Base-by-base conservation (phyloP, 2,329 filamentous ascomycete species). In the Neoscytalidium dimidiatum region DNA sequence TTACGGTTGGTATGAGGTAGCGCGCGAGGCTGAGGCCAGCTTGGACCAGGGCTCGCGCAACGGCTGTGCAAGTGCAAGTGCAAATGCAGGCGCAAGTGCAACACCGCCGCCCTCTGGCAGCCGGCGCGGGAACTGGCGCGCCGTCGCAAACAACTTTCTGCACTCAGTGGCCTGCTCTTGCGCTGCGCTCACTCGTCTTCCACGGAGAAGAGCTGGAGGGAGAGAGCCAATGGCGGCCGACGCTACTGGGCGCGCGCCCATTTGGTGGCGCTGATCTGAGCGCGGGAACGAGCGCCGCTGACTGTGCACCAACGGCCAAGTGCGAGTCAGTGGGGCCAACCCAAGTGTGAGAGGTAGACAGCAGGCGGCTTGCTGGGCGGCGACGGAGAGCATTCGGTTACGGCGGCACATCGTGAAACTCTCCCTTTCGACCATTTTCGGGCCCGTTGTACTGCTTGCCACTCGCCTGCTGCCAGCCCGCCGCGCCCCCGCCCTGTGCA, bases 361-460 rank as follows among this genome's bases (percentile, higher is more conserved):
- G 19, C 58, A n/a, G n/a, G 56, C 38, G 31, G 38, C 43, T 21
- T 21, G 43, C 23, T n/a, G 43, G 43, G 44, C 21, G 38, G 46
- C 46, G 19, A 14, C 46, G 43, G 19, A 49, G 31, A 38, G 31
- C 17, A 51, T 13, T 31, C 58, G 46, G 46, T 8, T 51, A 14
- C 7, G 44, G 31, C 58, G 43, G 58, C 44, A 62, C 29, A 33
- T 60, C 56, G 41, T 60, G 56, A 60, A 60, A 60, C 56, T 26
- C 17, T 33, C 38, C 31, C 19, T 21, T 46, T 38, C 38, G 38
- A 26, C 41, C n/a, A 38, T 23, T 46, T 21, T 46, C 53, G 53
- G 38, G 38, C 41, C n/a, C 56, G 23, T 46, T 46, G 23, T 44
- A 23, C 35, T 57, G 52, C 33, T 41, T 41, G 51, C 51, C 51